Evolutionary conservation across 768 basidiomycete genomes (phyloP).

Genomic region (Flagelloscypha sp.): DNA sequence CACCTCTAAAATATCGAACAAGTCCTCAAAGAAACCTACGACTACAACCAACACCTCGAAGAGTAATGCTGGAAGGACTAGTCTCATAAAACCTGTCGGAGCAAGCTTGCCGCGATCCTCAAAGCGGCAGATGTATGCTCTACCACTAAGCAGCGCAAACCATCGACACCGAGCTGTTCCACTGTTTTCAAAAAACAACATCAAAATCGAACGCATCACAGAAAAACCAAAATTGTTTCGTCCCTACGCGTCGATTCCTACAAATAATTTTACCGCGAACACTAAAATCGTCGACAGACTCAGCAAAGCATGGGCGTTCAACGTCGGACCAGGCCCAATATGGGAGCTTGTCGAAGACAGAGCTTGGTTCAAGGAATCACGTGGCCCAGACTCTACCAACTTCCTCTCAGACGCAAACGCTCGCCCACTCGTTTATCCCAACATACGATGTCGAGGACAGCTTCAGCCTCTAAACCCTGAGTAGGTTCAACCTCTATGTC

Average conservation of each 20-base stretch:
- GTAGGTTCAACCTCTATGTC: conserved; percentile 33
- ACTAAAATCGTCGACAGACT: conserved; percentile 44
- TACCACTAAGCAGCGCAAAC: conserved; percentile 59
- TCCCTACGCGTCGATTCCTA: conserved; percentile 30
- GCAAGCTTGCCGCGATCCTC: conserved; percentile 27
- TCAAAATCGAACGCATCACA: conserved; percentile 50
- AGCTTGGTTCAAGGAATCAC: conserved; percentile 66
- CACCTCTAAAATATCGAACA: conserved; percentile 8
- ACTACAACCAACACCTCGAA: conserved; percentile 16
- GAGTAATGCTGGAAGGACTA: conserved; percentile 10
- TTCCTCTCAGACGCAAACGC: conserved; percentile 39
- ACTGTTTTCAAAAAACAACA: conserved; percentile 40
- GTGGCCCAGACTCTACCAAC: conserved; percentile 19
- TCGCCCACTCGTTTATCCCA: conserved; percentile 51
- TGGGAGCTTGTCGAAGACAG: conserved; percentile 78
- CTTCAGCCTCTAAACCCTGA: conserved; percentile 36
- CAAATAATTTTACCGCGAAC: conserved; percentile 49
- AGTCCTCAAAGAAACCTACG: conserved; percentile 3
- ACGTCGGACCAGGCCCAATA: conserved; percentile 65
- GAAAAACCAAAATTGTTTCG: conserved; percentile 43
- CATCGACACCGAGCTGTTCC: conserved; percentile 69
- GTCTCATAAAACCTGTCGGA: conserved; percentile 9
- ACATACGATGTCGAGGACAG: conserved; percentile 33
- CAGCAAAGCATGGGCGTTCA: conserved; percentile 65
- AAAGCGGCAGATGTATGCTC: conserved; percentile 45